These are phyloP conservation scores for Aspergillus brasiliensis DNA, from an alignment of 2,329 filamentous ascomycete genomes.

Conservation along the genomic window DNA sequence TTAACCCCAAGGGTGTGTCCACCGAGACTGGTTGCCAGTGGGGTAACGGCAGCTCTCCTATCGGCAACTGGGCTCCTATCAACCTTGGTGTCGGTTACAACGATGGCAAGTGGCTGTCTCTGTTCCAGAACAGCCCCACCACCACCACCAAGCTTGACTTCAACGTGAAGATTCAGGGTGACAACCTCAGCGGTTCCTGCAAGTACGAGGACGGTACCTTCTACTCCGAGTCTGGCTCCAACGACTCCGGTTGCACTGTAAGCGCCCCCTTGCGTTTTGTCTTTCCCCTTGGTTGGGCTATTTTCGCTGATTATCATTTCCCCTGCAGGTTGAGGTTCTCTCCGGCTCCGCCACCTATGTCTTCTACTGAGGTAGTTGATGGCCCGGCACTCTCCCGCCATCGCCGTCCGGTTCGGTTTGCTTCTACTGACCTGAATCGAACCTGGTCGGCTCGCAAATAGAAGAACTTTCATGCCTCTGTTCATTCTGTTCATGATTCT, in stretches of 20 bases:
- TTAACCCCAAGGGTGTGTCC: conserved; percentile 77
- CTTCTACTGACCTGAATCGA: background rate
- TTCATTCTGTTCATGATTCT: conserved; percentile 33
- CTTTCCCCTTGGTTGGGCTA: background rate
- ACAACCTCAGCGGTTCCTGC: conserved; percentile 62
- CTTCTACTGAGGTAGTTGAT: conserved; percentile 36
- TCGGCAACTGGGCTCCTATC: conserved; percentile 84
- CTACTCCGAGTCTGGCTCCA: conserved; percentile 52
- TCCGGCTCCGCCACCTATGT: conserved; percentile 55
- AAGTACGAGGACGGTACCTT: conserved; percentile 67
- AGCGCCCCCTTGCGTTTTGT: conserved; percentile 43
- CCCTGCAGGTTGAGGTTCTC: conserved; percentile 49
- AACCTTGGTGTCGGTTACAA: conserved; percentile 80
- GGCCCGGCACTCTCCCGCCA: conserved; percentile 11
- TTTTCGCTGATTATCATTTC: background rate
- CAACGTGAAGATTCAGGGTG: conserved; percentile 74
- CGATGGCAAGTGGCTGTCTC: conserved; percentile 74
- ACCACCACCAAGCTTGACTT: conserved; percentile 71
- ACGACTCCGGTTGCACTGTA: conserved; percentile 76
- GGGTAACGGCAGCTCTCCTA: conserved; percentile 60
- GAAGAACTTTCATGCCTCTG: conserved; percentile 18
- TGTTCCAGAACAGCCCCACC: conserved; percentile 83
- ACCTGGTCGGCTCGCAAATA: conserved; percentile 18
- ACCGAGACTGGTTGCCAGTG: conserved; percentile 75
- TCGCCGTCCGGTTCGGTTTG: background rate